These are phyloP conservation scores for Debaryomyces sp. DNA, from an alignment of 1,139 yeast genomes.

Conservation along the genomic window DNA sequence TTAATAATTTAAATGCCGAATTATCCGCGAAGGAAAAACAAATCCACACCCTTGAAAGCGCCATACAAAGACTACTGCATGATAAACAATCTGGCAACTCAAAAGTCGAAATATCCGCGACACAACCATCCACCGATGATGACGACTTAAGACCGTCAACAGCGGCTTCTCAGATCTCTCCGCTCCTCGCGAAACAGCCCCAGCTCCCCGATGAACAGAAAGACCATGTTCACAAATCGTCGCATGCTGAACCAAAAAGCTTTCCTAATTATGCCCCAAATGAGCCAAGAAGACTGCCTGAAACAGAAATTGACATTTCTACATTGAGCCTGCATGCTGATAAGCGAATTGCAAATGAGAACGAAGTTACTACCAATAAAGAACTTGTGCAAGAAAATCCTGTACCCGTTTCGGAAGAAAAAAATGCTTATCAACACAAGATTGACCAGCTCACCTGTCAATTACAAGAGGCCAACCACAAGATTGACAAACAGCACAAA, in stretches of 20 bases:
- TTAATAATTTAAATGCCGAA: not conserved
- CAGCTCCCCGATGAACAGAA: not conserved
- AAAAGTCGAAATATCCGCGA: not conserved
- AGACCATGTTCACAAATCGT: not conserved
- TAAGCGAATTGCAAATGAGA: not conserved
- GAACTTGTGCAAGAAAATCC: not conserved
- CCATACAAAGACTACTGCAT: not conserved
- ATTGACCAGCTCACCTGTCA: not conserved
- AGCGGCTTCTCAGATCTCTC: not conserved
- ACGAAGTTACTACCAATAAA: not conserved
- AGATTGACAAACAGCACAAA: conserved; percentile 8
- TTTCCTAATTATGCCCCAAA: not conserved
- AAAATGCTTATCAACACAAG: not conserved
- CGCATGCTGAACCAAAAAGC: not conserved
- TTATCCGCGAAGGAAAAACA: not conserved
- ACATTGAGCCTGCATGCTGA: not conserved
- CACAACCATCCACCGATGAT: not conserved
- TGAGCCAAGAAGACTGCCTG: not conserved
- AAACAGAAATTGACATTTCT: not conserved
- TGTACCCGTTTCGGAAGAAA: not conserved
- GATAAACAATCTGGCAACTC: not conserved
- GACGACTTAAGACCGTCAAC: not conserved
- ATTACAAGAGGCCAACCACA: conserved; percentile 4
- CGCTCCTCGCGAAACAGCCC: not conserved
- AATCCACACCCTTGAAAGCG: not conserved